Base-by-base conservation (phyloP, 2,329 filamentous ascomycete genomes). In the Penicillium griseofulvum region DNA sequence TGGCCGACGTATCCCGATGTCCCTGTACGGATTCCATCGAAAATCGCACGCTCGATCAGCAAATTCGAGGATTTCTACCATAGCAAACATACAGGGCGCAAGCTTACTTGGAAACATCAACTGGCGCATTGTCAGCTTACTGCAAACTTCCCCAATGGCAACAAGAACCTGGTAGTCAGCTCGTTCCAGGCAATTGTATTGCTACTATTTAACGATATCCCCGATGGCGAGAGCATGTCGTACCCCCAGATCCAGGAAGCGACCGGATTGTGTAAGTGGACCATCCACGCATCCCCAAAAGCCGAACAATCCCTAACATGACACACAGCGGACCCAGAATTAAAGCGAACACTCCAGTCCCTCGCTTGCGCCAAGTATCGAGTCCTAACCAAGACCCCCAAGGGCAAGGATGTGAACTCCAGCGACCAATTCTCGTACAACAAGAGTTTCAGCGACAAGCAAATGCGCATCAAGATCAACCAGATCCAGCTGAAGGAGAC, bases 401-500 rank as follows among this genome's bases (percentile, higher is more conserved):
- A 90, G 73, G 88, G 90, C 49, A 85, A 87, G 52, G 92, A 99
- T 0, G 86, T 99, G 62, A 82, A 83, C 55, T 69, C 79, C 0
- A 90, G 84, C 0, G 95, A 99, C 74, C 89, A 87, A 0, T 99
- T 99, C 68, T 85, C 84, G 0, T 87, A 96, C 68, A 97, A 97
- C 76, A 74, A 81, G 42, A 71, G 72, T 16, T 99, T 99, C 74
- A 78, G 78, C 2, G 88, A 97, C 68, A 82, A 87, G 19, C 96
- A 94, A 74, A 89, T 90, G 74, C 86, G 91, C 54, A 87, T 99
- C 76, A 99, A 99, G 79, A 97, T 99, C 79, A 99, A 97, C 76
- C 93, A 97, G 75, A 94, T 99, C 65, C 94, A 99, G 75, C 83
- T 97, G 48, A 95, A 94, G 76, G 94, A 99, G 76, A 97, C 94